Conservation (phyloP, 768 basidiomycete species). For the Pleurotus tuoliensis region DNA sequence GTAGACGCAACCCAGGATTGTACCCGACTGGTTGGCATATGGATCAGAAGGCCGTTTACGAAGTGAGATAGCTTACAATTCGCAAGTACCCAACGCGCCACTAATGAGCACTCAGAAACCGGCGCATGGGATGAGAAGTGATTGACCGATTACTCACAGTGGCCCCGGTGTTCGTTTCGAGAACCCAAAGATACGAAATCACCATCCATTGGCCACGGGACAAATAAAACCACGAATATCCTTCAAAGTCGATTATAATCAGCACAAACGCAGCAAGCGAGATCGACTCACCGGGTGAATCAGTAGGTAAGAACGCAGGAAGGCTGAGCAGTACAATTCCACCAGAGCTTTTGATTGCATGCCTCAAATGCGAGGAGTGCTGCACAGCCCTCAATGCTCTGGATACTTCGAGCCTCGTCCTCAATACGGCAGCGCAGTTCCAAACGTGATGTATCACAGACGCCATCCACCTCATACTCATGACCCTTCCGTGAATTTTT, state of each 20-base stretch:
- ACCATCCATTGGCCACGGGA: conserved; percentile 47
- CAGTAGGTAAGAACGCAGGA: conserved; percentile 37
- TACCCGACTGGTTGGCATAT: conserved; percentile 22
- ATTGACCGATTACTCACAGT: conserved; percentile 21
- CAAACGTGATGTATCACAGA: conserved; percentile 15
- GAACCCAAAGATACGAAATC: conserved; percentile 46
- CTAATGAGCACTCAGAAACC: conserved; percentile 6
- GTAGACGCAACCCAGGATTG: conserved; percentile 28
- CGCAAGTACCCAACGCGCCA: conserved; percentile 44
- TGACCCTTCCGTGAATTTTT: conserved; percentile 3
- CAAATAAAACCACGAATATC: conserved; percentile 30
- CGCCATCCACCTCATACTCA: conserved; percentile 10
- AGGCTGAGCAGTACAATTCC: conserved; percentile 38
- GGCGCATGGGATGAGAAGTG: too few species aligned
- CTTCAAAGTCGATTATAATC: conserved; percentile 18
- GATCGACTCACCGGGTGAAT: conserved; percentile 24
- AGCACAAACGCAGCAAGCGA: background rate
- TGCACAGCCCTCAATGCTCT: conserved; percentile 21
- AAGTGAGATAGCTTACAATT: conserved; percentile 24
- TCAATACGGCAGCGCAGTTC: conserved; percentile 23
- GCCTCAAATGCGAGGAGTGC: conserved; percentile 39
- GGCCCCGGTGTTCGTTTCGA: conserved; percentile 50
- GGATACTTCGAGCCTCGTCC: conserved; percentile 28
- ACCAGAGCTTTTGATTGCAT: conserved; percentile 42
- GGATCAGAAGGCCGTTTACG: background rate